Evolutionary conservation across 257 asterid genomes (phyloP).

Genomic region (Nicotiana attenuata): DNA sequence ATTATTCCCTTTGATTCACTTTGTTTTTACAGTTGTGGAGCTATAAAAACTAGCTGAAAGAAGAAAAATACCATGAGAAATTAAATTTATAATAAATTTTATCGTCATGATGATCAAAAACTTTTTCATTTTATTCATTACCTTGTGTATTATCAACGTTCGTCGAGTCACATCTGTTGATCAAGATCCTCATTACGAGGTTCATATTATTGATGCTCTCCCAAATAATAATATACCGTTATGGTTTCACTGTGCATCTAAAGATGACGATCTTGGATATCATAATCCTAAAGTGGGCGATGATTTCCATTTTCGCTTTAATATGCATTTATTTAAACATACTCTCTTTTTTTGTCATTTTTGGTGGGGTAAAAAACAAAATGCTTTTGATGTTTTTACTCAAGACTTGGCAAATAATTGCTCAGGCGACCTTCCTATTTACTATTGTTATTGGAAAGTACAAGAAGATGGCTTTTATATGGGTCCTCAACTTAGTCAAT

Average conservation of each 20-base stretch:
- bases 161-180: background rate
- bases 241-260: background rate
- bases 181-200: background rate
- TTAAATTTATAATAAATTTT: background rate
- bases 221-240: background rate
- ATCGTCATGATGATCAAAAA: background rate
- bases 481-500: background rate
- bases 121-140: background rate
- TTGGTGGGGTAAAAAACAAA: background rate
- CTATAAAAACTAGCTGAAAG: background rate
- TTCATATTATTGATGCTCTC: background rate
- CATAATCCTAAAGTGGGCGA: background rate
- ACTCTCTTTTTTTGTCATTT: background rate
- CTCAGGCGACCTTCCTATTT: background rate
- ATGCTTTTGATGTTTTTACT: background rate
- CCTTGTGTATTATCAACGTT: background rate
- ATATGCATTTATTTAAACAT: background rate
- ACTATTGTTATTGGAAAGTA: background rate
- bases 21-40: background rate
- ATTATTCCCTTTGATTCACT: background rate
- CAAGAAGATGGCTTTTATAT: background rate
- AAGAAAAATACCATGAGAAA: background rate
- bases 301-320: background rate
- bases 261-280: background rate
- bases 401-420: background rate